A percentile compares a stretch with the other conserved stretches of the same genome.
Evolutionary conservation across 2,329 filamentous ascomycete species (phyloP).

Genomic region (Neofusicoccum sp.): DNA sequence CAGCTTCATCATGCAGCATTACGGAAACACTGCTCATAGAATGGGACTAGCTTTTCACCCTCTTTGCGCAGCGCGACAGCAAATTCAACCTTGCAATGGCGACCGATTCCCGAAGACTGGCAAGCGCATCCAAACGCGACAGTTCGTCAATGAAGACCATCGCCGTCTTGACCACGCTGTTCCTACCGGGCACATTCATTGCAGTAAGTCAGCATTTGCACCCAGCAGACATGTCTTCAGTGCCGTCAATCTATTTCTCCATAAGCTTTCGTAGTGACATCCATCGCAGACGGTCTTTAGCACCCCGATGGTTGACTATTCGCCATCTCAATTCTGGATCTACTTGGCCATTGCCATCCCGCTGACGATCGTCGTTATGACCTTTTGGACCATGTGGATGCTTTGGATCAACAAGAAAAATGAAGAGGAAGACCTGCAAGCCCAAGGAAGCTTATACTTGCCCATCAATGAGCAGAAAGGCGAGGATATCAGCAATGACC

Average conservation of each 20-base stretch:
- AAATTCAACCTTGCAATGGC: background rate
- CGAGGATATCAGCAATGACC: background rate
- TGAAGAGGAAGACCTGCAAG: background rate
- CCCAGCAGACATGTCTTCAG: too few relatives aligned
- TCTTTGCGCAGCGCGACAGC: background rate
- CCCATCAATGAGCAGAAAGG: background rate
- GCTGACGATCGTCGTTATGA: conserved; percentile 8
- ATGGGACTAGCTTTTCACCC: background rate
- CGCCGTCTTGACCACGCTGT: conserved; percentile 17
- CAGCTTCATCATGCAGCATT: too few relatives aligned
- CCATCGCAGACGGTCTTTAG: background rate
- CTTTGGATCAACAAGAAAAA: background rate
- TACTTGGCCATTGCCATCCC: conserved; percentile 16
- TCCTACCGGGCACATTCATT: conserved; percentile 18
- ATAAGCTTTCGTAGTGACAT: too few relatives aligned
- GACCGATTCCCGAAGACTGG: background rate
- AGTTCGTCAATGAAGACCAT: conserved; percentile 19
- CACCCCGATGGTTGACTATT: conserved; percentile 11
- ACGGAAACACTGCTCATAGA: background rate
- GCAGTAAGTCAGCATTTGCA: conserved; percentile 5
- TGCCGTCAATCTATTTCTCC: too few relatives aligned
- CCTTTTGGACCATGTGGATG: conserved; percentile 1
- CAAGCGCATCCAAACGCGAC: conserved; percentile 4
- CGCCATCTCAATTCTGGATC: conserved; percentile 1
- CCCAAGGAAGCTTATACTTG: background rate